Conservation (phyloP, 192 early-diverging fungal species). For the Fimicolochytrium jonesii region DNA sequence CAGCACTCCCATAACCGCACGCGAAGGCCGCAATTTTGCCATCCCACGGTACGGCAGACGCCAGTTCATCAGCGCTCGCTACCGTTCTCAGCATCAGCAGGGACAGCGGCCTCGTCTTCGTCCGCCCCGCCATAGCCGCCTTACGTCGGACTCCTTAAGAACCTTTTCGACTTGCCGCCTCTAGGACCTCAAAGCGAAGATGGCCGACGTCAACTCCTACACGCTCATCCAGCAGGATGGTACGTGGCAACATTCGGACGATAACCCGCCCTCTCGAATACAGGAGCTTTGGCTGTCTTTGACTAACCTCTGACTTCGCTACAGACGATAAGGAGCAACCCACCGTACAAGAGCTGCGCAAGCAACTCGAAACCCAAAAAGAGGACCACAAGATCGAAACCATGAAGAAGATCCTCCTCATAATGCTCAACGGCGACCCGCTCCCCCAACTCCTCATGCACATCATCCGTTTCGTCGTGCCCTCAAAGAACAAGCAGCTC, state of each 20-base stretch:
- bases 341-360: conserved; percentile 66
- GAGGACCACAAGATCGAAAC: conserved; percentile 91
- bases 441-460: conserved; percentile 86
- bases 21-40: too few relatives aligned
- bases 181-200: too few relatives aligned
- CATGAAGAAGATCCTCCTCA: conserved; percentile 87
- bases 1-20: too few relatives aligned
- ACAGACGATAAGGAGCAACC: conserved; percentile 68
- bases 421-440: conserved; percentile 92
- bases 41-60: too few relatives aligned
- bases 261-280: not conserved
- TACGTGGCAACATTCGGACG: conserved; percentile 1
- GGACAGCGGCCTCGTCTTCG: too few relatives aligned
- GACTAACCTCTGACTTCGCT: not conserved
- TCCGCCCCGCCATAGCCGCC: too few relatives aligned
- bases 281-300: too few relatives aligned
- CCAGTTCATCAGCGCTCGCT: too few relatives aligned
- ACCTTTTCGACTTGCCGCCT: too few relatives aligned
- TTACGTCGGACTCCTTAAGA: too few relatives aligned
- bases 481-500: conserved; percentile 89
- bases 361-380: conserved; percentile 82
- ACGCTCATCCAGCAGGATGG: conserved; percentile 34
- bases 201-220: conserved; percentile 22
- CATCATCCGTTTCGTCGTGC: conserved; percentile 97
- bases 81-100: too few relatives aligned